phyloP scores from a whole-genome alignment of 192 early-diverging fungal genomes.

The Pilobolus umbonatus region DNA sequence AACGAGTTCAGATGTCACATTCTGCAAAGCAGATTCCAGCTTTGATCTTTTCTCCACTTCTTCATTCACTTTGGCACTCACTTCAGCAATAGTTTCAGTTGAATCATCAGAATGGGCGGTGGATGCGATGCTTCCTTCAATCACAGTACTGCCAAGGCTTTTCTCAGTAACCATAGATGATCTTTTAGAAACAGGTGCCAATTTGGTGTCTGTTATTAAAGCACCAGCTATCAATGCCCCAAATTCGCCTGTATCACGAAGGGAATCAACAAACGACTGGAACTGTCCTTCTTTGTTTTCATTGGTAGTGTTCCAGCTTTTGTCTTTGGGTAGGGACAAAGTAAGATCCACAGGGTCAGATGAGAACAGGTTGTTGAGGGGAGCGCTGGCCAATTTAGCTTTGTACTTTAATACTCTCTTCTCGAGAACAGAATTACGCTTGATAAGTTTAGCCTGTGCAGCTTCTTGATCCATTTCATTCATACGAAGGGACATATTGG shows the following conservation, averaged over 20 bases:
- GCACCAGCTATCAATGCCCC: constrained; percentile 31
- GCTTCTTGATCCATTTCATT: constrained; percentile 40
- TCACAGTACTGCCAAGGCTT: not conserved
- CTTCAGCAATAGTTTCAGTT: constrained; percentile 2
- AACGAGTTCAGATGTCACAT: constrained; percentile 30
- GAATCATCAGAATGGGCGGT: not conserved
- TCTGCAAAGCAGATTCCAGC: not conserved
- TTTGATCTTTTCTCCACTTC: not conserved
- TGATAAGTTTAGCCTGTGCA: constrained; percentile 49
- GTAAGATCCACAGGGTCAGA: not conserved
- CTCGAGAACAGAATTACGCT: constrained; percentile 37
- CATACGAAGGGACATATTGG: constrained; percentile 51
- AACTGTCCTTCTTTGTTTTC: no score
- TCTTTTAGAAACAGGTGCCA: not conserved
- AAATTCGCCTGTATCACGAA: constrained; percentile 26
- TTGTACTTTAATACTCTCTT: constrained; percentile 44
- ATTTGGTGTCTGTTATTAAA: constrained; percentile 3
- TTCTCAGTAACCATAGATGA: not conserved
- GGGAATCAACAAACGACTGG: constrained; percentile 20
- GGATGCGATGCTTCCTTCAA: not conserved
- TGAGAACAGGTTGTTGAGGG: not conserved
- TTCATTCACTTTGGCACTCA: not conserved
- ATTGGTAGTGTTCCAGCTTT: no score
- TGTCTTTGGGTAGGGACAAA: not conserved
- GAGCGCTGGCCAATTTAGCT: constrained; percentile 21